A percentile compares a stretch with the other conserved stretches of the same genome.
Conservation (phyloP, 345 rosid genomes). For the Rhizophora mangle region DNA sequence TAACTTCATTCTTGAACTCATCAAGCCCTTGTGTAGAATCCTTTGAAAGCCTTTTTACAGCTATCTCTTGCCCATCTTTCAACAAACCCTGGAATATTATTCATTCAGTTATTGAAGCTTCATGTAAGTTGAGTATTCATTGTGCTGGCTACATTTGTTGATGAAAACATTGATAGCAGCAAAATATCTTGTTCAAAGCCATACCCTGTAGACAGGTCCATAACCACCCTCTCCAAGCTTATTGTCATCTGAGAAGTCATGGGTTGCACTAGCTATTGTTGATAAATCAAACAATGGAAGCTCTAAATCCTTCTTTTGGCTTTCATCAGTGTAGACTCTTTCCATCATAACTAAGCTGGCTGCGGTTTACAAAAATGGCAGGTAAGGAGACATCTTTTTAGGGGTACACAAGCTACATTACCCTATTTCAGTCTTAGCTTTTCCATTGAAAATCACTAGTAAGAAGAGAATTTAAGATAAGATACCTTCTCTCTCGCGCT, state of each 20-base stretch:
- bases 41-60: slow-evolving; percentile 40
- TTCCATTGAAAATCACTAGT: neutral
- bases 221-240: slow-evolving; percentile 32
- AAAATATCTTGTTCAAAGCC: neutral
- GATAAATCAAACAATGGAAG: slow-evolving; percentile 25
- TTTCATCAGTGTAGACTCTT: neutral
- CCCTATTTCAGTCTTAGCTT: too few species aligned
- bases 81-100: slow-evolving; percentile 26
- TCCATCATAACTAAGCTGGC: neutral
- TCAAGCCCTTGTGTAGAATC: slow-evolving; percentile 21
- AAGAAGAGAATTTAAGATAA: neutral
- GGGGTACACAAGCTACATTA: too few species aligned
- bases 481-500: slow-evolving; percentile 15
- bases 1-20: slow-evolving; percentile 35
- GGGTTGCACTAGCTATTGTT: slow-evolving; percentile 18
- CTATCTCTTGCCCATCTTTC: slow-evolving; percentile 33
- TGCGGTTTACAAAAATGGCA: neutral
- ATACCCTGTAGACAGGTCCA: slow-evolving; percentile 31
- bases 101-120: neutral
- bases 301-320: slow-evolving; percentile 14
- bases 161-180: neutral
- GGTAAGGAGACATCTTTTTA: too few species aligned
- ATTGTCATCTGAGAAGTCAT: slow-evolving; percentile 5
- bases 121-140: neutral
- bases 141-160: neutral